These are phyloP conservation scores for Cenococcum geophilum DNA, from an alignment of 495 filamentous ascomycete genomes.

Conservation along the genomic window DNA sequence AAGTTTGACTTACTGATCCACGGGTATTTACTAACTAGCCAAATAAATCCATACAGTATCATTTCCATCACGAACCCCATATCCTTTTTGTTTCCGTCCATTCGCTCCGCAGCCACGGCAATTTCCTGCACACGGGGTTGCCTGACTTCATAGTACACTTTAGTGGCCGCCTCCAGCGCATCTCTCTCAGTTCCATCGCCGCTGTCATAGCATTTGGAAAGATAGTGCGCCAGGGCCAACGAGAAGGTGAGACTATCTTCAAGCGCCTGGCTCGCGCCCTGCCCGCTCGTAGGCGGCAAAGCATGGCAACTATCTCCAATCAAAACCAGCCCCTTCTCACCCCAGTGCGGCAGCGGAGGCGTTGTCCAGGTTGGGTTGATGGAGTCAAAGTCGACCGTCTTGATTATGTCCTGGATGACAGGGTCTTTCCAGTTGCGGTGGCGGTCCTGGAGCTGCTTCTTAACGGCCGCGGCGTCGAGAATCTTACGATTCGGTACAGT, in stretches of 20 bases:
- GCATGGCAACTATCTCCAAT: conserved; percentile 38
- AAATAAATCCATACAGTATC: conserved; percentile 26
- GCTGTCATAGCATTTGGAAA: conserved; percentile 4
- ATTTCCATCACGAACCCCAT: conserved; percentile 20
- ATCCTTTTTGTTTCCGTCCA: conserved; percentile 16
- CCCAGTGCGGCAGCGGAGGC: conserved; percentile 47
- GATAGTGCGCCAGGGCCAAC: conserved; percentile 18
- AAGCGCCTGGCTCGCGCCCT: conserved; percentile 34
- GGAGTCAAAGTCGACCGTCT: conserved; percentile 38
- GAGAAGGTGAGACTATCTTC: conserved; percentile 32
- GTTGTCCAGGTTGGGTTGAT: conserved; percentile 52
- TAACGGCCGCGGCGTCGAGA: conserved; percentile 41
- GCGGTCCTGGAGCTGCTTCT: conserved; percentile 41
- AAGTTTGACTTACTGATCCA: conserved; percentile 21
- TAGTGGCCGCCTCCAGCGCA: conserved; percentile 11
- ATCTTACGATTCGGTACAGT: conserved; percentile 23
- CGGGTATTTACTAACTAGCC: conserved; percentile 19
- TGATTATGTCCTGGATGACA: conserved; percentile 44
- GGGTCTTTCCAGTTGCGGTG: conserved; percentile 49
- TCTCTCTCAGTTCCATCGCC: conserved; percentile 3
- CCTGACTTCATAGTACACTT: conserved; percentile 21
- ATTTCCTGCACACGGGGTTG: conserved; percentile 18
- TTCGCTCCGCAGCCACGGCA: conserved; percentile 19
- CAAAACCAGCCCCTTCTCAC: conserved; percentile 28
- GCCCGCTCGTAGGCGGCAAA: conserved; percentile 34